A percentile compares a stretch with the other conserved stretches of the same genome.
Conservation (phyloP, 2,329 filamentous ascomycete genomes). For the Xylariomycetidae sp. region DNA sequence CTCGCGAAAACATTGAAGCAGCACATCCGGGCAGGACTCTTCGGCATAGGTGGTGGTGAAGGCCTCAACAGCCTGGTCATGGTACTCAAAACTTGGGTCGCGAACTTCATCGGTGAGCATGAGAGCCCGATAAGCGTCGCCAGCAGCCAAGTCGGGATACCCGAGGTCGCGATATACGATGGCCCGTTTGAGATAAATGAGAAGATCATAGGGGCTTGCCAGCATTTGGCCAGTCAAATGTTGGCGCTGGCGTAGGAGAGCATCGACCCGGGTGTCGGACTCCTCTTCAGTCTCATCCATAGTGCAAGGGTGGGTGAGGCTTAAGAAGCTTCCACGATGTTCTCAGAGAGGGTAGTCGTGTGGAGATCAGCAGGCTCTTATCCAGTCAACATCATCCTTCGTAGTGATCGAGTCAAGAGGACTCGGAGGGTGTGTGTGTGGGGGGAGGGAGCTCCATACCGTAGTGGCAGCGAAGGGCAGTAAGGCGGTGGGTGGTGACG, state of each 20-base stretch:
- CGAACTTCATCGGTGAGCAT: constrained; percentile 76
- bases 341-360: too few relatives aligned
- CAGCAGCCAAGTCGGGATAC: constrained; percentile 85
- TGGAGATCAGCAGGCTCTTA: too few relatives aligned
- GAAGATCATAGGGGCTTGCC: constrained; percentile 53
- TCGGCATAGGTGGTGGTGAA: constrained; percentile 37
- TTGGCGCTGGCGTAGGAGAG: constrained; percentile 50
- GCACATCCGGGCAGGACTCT: constrained; percentile 37
- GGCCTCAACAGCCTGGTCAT: constrained; percentile 59
- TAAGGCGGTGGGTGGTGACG: too few relatives aligned
- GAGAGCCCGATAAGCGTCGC: constrained; percentile 88
- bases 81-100: constrained; percentile 79
- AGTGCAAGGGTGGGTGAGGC: too few relatives aligned
- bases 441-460: too few relatives aligned
- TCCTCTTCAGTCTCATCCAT: constrained; percentile 29
- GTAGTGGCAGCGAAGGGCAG: too few relatives aligned
- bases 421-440: too few relatives aligned
- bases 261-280: constrained; percentile 34
- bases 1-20: constrained; percentile 13
- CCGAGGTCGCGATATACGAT: constrained; percentile 66
- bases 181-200: constrained; percentile 66
- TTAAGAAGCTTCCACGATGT: too few relatives aligned
- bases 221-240: constrained; percentile 52
- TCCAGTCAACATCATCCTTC: too few relatives aligned
- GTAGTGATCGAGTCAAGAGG: too few relatives aligned